A percentile compares a stretch with the other conserved stretches of the same genome.
phyloP scores from a whole-genome alignment of 768 basidiomycete species.

The Sarcomyxa edulis region DNA sequence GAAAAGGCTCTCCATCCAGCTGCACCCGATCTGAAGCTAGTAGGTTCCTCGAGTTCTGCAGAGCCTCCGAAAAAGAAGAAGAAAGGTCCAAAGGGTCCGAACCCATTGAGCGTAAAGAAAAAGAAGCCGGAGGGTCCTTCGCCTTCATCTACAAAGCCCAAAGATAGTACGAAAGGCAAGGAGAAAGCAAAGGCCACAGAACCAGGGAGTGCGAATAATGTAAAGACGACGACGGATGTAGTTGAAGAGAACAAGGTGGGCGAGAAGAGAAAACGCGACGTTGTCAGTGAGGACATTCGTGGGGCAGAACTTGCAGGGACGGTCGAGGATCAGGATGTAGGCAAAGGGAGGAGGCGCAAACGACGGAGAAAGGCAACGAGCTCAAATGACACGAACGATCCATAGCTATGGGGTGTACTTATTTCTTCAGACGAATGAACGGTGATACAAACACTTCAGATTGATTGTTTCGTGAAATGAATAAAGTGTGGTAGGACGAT shows the following conservation, averaged over 20 bases:
- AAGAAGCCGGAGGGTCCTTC: constrained; percentile 40
- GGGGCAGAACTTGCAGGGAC: background rate
- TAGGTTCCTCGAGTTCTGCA: constrained; percentile 27
- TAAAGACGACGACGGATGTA: background rate
- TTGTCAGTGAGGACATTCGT: background rate
- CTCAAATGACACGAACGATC: background rate
- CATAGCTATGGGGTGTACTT: background rate
- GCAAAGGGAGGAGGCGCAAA: constrained; percentile 23
- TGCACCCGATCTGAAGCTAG: constrained; percentile 38
- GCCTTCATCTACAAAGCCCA: background rate
- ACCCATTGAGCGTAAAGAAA: constrained; percentile 91
- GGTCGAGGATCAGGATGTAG: background rate
- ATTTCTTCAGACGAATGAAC: too few relatives aligned
- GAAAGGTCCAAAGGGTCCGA: constrained; percentile 81
- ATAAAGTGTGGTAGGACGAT: too few relatives aligned
- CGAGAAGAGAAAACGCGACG: constrained; percentile 14
- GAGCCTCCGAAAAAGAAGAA: constrained; percentile 46
- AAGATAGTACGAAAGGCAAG: constrained; percentile 6
- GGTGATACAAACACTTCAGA: too few relatives aligned
- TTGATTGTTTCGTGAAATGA: too few relatives aligned
- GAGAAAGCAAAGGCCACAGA: constrained; percentile 16
- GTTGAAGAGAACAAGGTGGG: background rate
- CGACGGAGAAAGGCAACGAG: constrained; percentile 12
- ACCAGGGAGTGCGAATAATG: background rate
- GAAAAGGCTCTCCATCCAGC: constrained; percentile 52